A percentile compares a stretch with the other conserved stretches of the same genome.
Conservation (phyloP, 257 asterid species). For the Forsythia viridissima region DNA sequence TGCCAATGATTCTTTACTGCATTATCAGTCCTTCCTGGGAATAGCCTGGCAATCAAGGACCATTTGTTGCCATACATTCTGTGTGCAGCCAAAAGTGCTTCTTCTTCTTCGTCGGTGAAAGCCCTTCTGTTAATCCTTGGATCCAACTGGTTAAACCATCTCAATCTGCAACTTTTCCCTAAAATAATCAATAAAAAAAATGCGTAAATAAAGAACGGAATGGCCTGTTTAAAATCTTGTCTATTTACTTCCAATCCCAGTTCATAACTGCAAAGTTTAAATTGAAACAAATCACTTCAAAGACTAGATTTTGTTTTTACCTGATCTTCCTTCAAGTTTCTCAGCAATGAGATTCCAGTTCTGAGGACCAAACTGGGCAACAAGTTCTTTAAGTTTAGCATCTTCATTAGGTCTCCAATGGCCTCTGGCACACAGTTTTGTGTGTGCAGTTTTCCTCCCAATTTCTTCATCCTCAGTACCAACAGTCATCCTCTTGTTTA, state of each 20-base stretch:
- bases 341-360: slow-evolving; percentile 62
- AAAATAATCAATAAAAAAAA: background rate
- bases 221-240: too few relatives aligned
- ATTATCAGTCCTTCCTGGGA: slow-evolving; percentile 56
- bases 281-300: too few relatives aligned
- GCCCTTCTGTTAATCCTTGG: slow-evolving; percentile 50
- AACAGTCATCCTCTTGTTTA: slow-evolving; percentile 8
- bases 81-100: slow-evolving; percentile 47
- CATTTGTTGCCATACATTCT: slow-evolving; percentile 52
- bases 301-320: slow-evolving; percentile 15
- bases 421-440: slow-evolving; percentile 44
- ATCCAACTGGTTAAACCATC: slow-evolving; percentile 61
- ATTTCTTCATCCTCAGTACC: slow-evolving; percentile 8
- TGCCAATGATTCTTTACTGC: slow-evolving; percentile 66
- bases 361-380: slow-evolving; percentile 52
- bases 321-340: slow-evolving; percentile 57
- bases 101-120: slow-evolving; percentile 54
- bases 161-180: slow-evolving; percentile 60
- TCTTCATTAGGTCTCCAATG: slow-evolving; percentile 65
- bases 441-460: slow-evolving; percentile 19
- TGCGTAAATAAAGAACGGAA: background rate
- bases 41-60: slow-evolving; percentile 50
- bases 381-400: slow-evolving; percentile 44
- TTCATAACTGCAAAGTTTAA: too few relatives aligned
- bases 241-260: too few relatives aligned